Conservation (phyloP, 495 filamentous ascomycete genomes). For the Niebla homalea region DNA sequence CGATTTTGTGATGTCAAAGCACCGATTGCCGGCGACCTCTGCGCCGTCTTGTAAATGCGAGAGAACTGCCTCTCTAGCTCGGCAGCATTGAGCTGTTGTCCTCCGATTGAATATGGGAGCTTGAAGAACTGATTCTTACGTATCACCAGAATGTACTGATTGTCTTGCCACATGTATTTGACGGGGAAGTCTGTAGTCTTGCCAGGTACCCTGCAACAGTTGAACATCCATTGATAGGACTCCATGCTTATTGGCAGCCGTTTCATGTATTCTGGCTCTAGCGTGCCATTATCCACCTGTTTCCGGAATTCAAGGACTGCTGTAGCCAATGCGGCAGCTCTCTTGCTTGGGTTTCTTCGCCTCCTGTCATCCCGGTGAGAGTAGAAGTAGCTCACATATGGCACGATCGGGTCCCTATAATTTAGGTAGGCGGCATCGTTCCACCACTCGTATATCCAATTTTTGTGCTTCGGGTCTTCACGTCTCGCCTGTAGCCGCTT, state of each 20-base stretch:
- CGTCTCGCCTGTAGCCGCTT: conserved; percentile 71
- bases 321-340: conserved; percentile 79
- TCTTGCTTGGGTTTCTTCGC: conserved; percentile 77
- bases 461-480: conserved; percentile 71
- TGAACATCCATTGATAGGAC: conserved; percentile 99
- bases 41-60: conserved; percentile 67
- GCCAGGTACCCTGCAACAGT: conserved; percentile 75
- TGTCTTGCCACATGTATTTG: conserved; percentile 60
- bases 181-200: conserved; percentile 68
- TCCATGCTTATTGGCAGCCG: conserved; percentile 91
- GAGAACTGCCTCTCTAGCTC: conserved; percentile 85
- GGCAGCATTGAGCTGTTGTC: conserved; percentile 66
- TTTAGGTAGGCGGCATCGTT: conserved; percentile 80
- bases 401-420: conserved; percentile 92
- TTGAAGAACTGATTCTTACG: conserved; percentile 98
- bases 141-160: conserved; percentile 77
- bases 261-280: conserved; percentile 98
- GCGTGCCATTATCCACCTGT: conserved; percentile 64
- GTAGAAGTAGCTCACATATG: conserved; percentile 99
- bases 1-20: conserved; percentile 83
- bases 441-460: conserved; percentile 98
- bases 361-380: conserved; percentile 88
- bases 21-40: conserved; percentile 61
- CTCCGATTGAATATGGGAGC: conserved; percentile 58
- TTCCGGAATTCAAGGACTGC: conserved; percentile 86